Evolutionary conservation across 371 early-diverging fungal genomes (phyloP).

Genomic region (Mortierella sp.): DNA sequence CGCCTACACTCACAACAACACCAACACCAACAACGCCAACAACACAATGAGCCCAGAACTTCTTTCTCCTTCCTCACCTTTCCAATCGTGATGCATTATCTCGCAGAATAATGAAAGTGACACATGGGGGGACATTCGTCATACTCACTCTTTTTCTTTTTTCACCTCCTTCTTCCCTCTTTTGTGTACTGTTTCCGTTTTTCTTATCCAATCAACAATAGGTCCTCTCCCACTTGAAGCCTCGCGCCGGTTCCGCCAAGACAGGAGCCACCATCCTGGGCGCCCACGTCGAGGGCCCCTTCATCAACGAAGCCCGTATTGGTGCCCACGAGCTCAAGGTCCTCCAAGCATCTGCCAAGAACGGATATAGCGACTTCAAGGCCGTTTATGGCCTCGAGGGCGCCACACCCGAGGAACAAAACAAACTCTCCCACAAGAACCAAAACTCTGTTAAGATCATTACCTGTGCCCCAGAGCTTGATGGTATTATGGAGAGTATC

Average conservation of each 20-base stretch:
- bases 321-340: slow-evolving; percentile 87
- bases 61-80: background rate
- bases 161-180: background rate
- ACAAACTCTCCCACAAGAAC: slow-evolving; percentile 61
- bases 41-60: background rate
- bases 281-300: slow-evolving; percentile 91
- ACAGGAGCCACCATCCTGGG: slow-evolving; percentile 87
- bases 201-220: slow-evolving; percentile 21
- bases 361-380: slow-evolving; percentile 80
- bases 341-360: slow-evolving; percentile 71
- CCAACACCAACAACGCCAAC: background rate
- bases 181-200: background rate
- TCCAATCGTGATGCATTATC: slow-evolving; percentile 13
- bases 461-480: slow-evolving; percentile 89
- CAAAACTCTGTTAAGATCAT: slow-evolving; percentile 75
- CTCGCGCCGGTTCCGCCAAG: slow-evolving; percentile 77
- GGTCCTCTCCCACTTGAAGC: slow-evolving; percentile 78
- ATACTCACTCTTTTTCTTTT: background rate
- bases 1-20: too few species aligned
- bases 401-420: slow-evolving; percentile 57
- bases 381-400: slow-evolving; percentile 77
- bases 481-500: slow-evolving; percentile 81
- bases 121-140: slow-evolving; percentile 2
- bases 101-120: background rate
- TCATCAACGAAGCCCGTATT: slow-evolving; percentile 80